Evolutionary conservation across 169 alveolate genomes (phyloP).

Genomic region (Amoebophrya sp.): DNA sequence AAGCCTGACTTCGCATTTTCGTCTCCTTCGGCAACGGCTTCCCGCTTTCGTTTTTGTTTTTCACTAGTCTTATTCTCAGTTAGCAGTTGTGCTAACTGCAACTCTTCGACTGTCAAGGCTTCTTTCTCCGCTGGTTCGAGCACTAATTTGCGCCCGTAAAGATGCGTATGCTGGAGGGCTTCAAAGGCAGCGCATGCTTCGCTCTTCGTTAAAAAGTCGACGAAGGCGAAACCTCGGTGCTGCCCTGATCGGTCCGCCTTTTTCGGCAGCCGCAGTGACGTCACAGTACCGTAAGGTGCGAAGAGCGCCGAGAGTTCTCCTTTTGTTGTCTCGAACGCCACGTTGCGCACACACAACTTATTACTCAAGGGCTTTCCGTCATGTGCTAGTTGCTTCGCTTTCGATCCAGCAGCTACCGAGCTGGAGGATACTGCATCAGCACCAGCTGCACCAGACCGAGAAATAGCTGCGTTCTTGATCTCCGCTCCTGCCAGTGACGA

Average conservation of each 20-base stretch:
- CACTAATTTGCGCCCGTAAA: constrained; percentile 79
- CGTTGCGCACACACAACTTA: constrained; percentile 79
- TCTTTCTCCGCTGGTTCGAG: constrained; percentile 55
- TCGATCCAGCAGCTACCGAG: background rate
- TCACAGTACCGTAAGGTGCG: constrained; percentile 71
- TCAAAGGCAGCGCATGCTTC: constrained; percentile 77
- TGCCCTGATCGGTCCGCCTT: constrained; percentile 55
- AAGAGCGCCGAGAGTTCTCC: constrained; percentile 78
- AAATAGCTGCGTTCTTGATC: background rate
- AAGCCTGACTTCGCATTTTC: too few relatives aligned
- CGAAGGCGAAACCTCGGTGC: constrained; percentile 79
- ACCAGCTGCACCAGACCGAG: too few relatives aligned
- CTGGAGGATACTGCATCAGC: background rate
- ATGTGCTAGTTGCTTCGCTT: background rate
- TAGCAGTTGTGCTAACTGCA: background rate
- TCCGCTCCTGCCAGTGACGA: background rate
- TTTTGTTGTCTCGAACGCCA: constrained; percentile 89
- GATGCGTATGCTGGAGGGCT: constrained; percentile 74
- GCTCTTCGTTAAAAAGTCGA: constrained; percentile 71
- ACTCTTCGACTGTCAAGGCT: background rate
- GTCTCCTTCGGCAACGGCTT: background rate
- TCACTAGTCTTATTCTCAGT: background rate
- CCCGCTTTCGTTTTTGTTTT: background rate
- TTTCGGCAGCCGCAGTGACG: constrained; percentile 83
- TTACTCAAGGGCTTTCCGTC: constrained; percentile 52